Percentiles rank a stretch among this genome's conserved stretches.
Evolutionary conservation across 2,329 filamentous ascomycete genomes (phyloP).

Genomic region (Calonectria pauciramosa): DNA sequence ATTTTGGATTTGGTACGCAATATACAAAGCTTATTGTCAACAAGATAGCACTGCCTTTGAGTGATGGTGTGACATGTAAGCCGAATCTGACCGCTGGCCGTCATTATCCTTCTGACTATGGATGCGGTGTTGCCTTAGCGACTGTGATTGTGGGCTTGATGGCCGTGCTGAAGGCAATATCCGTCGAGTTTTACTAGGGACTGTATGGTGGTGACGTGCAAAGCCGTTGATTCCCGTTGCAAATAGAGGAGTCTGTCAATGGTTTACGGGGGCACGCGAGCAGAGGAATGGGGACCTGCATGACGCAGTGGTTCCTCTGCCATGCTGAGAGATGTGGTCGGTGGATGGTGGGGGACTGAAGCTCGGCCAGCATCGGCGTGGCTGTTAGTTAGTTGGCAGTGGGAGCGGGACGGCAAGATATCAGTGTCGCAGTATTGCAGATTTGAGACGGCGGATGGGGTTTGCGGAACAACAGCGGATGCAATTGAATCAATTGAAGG

Average conservation of each 20-base stretch:
- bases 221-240: constrained; percentile 23
- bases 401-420: background rate
- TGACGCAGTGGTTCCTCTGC: background rate
- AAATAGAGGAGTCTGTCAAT: background rate
- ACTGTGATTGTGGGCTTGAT: background rate
- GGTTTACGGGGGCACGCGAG: background rate
- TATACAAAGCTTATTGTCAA: background rate
- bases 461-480: background rate
- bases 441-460: background rate
- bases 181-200: background rate
- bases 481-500: background rate
- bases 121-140: background rate
- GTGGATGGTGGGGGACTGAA: background rate
- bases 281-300: constrained; percentile 12
- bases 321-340: background rate
- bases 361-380: constrained; percentile 11
- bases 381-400: background rate
- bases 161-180: background rate
- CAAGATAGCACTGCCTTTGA: background rate
- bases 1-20: background rate
- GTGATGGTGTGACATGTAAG: background rate
- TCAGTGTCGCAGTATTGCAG: background rate
- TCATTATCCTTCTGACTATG: background rate
- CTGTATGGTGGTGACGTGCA: background rate
- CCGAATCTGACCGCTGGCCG: background rate